Evolutionary conservation across 768 basidiomycete species (phyloP), one percentile per base, ranked within the genome.

Genomic region (Agrocybe chaxingu): DNA sequence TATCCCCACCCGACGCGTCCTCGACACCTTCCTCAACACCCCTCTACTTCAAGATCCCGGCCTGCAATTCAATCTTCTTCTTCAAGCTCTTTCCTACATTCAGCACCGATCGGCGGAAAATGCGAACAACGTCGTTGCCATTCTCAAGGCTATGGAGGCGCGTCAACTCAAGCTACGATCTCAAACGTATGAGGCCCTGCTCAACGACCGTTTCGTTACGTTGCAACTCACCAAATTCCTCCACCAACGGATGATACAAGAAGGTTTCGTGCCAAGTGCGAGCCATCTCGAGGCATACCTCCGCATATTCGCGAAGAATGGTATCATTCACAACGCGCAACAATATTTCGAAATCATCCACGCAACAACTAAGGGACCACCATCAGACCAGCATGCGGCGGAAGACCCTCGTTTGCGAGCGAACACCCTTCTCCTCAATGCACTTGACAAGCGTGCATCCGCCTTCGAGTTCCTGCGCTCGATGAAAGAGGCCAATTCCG

Each of bases 151-250:
- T 8, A 82, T 84, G 80, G 69, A 77, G 18, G 62, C 65, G 2
- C 72, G 76, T 13, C 64, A 71, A 44, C 59, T 82, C 12, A 56
- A 60, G 6, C 69, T 83, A 29, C 64, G 63, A 48, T 54, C 66
- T 3, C 56, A 67, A 10, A 81, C 80, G 0, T 80, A 78, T 54
- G 57, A 68, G 7, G 58, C 65, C 0, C 66, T 85, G 0, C 70
- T 83, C 40, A 68, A 67, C 37, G 77, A 83, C 56, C 72, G 76
- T 0, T 78, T 78, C 52, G 68, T 82, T 34, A 76, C 77, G 0
- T 61, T 77, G 0, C 73, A 79, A 41, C 65, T 86, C 47, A 69
- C 80, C 10, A 73, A 74, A 39, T 69, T 69, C 34, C 66, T 86
- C 13, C 75, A 66, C 9, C 56, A 65, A 16, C 69, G 70, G 16